phyloP scores from a whole-genome alignment of 371 early-diverging fungal genomes.

The Haplosporangium sp. region DNA sequence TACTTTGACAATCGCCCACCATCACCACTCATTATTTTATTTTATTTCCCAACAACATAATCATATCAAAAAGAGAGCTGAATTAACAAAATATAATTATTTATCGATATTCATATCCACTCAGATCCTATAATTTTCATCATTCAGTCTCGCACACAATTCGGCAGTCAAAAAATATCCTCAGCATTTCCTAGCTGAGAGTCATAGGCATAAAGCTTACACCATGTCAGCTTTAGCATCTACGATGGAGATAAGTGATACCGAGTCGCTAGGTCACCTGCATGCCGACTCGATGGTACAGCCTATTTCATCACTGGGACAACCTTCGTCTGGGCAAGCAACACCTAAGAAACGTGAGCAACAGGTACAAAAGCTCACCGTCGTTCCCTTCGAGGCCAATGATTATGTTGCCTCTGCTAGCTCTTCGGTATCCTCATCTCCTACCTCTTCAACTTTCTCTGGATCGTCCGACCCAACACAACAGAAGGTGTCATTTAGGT shows the following conservation, averaged over 20 bases:
- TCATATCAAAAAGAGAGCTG: too few species aligned
- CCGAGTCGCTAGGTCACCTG: slow-evolving; percentile 2
- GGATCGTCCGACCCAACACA: background rate
- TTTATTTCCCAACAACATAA: background rate
- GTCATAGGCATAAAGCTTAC: slow-evolving; percentile 8
- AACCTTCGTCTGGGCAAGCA: background rate
- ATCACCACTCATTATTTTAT: too few species aligned
- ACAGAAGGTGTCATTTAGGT: slow-evolving; percentile 27
- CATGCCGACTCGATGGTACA: background rate
- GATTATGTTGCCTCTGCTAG: background rate
- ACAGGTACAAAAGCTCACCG: slow-evolving; percentile 5
- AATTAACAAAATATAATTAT: too few species aligned
- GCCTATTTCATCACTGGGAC: background rate
- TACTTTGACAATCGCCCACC: too few species aligned
- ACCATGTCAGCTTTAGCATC: slow-evolving; percentile 40
- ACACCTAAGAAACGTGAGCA: background rate
- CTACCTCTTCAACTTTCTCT: slow-evolving; percentile 22
- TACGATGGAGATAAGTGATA: slow-evolving; percentile 18
- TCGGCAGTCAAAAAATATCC: slow-evolving; percentile 4
- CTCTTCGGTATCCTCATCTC: slow-evolving; percentile 40
- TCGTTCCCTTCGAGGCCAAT: background rate
- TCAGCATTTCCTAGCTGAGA: slow-evolving; percentile 24
- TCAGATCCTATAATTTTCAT: background rate
- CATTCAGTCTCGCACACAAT: slow-evolving; percentile 23
- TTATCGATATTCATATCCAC: background rate